These are phyloP conservation scores for Ormosia emarginata DNA, from an alignment of 306 rosid genomes.

Conservation along the genomic window DNA sequence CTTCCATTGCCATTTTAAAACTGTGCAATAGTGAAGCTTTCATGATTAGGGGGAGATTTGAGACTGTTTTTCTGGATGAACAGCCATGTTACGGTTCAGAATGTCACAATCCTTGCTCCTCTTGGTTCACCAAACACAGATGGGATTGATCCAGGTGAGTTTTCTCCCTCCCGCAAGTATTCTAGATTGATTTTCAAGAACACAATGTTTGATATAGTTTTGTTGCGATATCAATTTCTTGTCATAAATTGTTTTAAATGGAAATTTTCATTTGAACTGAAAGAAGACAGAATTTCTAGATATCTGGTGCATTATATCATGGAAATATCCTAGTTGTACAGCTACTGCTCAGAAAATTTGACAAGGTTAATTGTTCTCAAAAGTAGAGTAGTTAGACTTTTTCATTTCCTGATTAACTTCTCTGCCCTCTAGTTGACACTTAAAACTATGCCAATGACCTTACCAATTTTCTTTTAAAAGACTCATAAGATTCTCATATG, in stretches of 20 bases:
- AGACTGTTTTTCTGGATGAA: slow-evolving; percentile 52
- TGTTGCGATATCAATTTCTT: neutral
- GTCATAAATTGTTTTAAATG: neutral
- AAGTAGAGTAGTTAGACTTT: neutral
- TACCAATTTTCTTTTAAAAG: neutral
- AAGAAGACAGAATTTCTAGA: neutral
- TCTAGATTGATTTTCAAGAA: neutral
- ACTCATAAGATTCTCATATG: slow-evolving; percentile 14
- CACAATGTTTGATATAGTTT: neutral
- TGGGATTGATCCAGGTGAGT: slow-evolving; percentile 70
- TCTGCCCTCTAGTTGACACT: neutral
- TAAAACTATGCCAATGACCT: neutral
- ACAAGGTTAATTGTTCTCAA: neutral
- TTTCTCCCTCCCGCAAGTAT: slow-evolving; percentile 8
- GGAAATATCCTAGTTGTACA: neutral
- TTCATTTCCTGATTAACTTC: neutral
- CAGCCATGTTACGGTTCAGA: slow-evolving; percentile 65
- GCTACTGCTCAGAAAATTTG: neutral
- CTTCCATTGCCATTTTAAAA: slow-evolving; percentile 33
- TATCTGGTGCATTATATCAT: neutral
- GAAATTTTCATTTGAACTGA: neutral
- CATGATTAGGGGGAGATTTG: slow-evolving; percentile 48
- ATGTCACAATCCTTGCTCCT: slow-evolving; percentile 67
- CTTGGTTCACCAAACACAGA: slow-evolving; percentile 66
- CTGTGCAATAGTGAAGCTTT: slow-evolving; percentile 39